A percentile compares a stretch with the other conserved stretches of the same genome.
Evolutionary conservation across 2,329 filamentous ascomycete species (phyloP).

Genomic region (Capronia epimyces): DNA sequence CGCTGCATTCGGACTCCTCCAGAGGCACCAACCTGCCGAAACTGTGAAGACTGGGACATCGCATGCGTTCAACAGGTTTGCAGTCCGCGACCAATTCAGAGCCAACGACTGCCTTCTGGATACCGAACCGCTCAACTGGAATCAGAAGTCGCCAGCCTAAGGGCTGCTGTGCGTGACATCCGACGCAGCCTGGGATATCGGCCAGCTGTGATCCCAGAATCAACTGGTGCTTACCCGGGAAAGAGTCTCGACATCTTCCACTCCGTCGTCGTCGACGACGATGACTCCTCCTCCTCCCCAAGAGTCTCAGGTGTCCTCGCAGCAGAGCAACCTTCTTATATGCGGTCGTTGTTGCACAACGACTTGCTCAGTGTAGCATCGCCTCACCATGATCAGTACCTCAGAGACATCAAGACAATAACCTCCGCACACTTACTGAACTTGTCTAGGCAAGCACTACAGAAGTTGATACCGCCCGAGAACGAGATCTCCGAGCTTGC

Average conservation of each 20-base stretch:
- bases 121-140: slow-evolving; percentile 16
- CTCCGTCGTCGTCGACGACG: slow-evolving; percentile 1
- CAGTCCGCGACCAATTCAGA: slow-evolving; percentile 4
- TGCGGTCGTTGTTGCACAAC: slow-evolving; percentile 19
- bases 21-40: slow-evolving; percentile 15
- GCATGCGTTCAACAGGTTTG: slow-evolving; percentile 13
- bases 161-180: slow-evolving; percentile 12
- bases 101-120: slow-evolving; percentile 8
- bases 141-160: slow-evolving; percentile 11
- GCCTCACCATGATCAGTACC: background rate
- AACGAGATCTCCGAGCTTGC: slow-evolving; percentile 7
- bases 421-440: slow-evolving; percentile 10
- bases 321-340: slow-evolving; percentile 11
- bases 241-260: too few relatives aligned
- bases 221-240: background rate
- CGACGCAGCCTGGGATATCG: slow-evolving; percentile 11
- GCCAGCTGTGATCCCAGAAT: background rate
- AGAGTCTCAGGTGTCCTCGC: slow-evolving; percentile 12
- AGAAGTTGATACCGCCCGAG: slow-evolving; percentile 12
- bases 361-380: slow-evolving; percentile 14
- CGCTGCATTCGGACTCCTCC: slow-evolving; percentile 17
- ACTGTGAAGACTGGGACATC: slow-evolving; percentile 17
- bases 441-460: slow-evolving; percentile 13
- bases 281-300: slow-evolving; percentile 13
- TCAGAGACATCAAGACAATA: slow-evolving; percentile 3